Percentiles rank a stretch among this genome's conserved stretches.
phyloP scores from a whole-genome alignment of 805 yeast species.

The Kuraishia floccosa region DNA sequence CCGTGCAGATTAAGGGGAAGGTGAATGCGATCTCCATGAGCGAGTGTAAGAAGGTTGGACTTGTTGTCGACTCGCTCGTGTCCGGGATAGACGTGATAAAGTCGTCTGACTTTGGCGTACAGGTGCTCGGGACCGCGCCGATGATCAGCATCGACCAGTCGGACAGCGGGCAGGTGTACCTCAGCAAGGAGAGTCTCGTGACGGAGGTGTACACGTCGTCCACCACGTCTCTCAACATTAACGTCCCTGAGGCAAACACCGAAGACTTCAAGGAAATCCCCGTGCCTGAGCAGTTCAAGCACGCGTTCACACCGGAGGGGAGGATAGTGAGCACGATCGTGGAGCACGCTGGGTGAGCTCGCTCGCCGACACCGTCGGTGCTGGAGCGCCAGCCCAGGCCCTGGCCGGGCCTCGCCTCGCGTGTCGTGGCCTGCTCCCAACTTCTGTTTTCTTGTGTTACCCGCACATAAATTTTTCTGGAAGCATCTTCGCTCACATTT shows the following conservation, averaged over 20 bases:
- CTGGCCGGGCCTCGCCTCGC: too few relatives aligned
- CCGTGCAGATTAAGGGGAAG: slow-evolving; percentile 82
- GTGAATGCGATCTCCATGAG: slow-evolving; percentile 80
- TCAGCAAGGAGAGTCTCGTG: slow-evolving; percentile 58
- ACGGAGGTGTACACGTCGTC: slow-evolving; percentile 78
- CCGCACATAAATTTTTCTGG: too few relatives aligned
- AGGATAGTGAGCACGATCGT: slow-evolving; percentile 61
- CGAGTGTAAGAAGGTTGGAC: slow-evolving; percentile 59
- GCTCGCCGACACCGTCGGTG: too few relatives aligned
- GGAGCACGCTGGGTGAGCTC: slow-evolving; percentile 59
- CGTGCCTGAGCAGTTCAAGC: slow-evolving; percentile 87
- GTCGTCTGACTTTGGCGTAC: slow-evolving; percentile 71
- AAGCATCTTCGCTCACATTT: too few relatives aligned
- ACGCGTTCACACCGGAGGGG: slow-evolving; percentile 46
- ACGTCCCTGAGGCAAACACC: slow-evolving; percentile 62
- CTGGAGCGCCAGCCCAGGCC: too few relatives aligned
- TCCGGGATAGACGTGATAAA: slow-evolving; percentile 86
- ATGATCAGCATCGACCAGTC: slow-evolving; percentile 81
- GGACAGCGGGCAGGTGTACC: slow-evolving; percentile 74
- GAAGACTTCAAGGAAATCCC: slow-evolving; percentile 74
- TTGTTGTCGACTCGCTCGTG: slow-evolving; percentile 75
- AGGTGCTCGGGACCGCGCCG: slow-evolving; percentile 74
- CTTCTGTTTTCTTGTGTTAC: too few relatives aligned
- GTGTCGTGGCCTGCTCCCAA: too few relatives aligned
- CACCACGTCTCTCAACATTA: slow-evolving; percentile 76